Evolutionary conservation across 139 green algal species (phyloP).

Genomic region (Micromonas pusilla): DNA sequence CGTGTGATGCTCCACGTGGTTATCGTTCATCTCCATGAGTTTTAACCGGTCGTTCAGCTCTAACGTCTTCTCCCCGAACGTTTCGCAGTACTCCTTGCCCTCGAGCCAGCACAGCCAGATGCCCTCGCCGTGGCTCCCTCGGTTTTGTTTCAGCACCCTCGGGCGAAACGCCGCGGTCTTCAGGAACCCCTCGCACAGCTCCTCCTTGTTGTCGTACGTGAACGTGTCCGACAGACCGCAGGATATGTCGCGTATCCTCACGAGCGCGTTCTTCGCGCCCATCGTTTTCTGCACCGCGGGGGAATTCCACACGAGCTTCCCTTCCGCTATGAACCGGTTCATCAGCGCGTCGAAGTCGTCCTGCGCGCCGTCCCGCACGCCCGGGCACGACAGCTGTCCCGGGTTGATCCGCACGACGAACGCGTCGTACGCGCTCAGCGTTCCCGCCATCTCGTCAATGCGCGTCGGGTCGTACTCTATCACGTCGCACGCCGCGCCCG

Average conservation of each 20-base stretch:
- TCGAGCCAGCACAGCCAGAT: conserved; percentile 36
- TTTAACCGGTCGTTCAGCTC: not conserved
- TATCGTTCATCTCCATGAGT: conserved; percentile 29
- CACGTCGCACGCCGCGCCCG: conserved; percentile 19
- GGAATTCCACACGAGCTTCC: conserved; percentile 6
- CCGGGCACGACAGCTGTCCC: conserved; percentile 18
- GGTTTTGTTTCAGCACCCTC: conserved; percentile 44
- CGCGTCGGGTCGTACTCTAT: conserved; percentile 34
- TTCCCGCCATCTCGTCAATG: not conserved
- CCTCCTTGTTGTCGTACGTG: conserved; percentile 36
- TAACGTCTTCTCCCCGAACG: not conserved
- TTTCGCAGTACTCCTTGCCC: conserved; percentile 1
- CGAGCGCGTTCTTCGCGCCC: conserved; percentile 36
- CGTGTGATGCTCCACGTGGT: conserved; percentile 31
- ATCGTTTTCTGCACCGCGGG: conserved; percentile 29
- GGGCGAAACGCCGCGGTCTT: conserved; percentile 25
- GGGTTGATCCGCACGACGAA: conserved; percentile 39
- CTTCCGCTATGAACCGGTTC: not conserved
- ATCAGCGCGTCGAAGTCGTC: conserved; percentile 22
- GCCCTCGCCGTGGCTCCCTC: conserved; percentile 36
- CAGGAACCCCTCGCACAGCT: conserved; percentile 32
- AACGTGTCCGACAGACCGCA: conserved; percentile 37
- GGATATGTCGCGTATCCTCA: conserved; percentile 36
- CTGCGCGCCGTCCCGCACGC: not conserved
- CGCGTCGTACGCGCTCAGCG: conserved; percentile 16